Evolutionary conservation across 257 asterid species (phyloP), one percentile per base, ranked within the genome.

Genomic region (Rubia yunnanensis): DNA sequence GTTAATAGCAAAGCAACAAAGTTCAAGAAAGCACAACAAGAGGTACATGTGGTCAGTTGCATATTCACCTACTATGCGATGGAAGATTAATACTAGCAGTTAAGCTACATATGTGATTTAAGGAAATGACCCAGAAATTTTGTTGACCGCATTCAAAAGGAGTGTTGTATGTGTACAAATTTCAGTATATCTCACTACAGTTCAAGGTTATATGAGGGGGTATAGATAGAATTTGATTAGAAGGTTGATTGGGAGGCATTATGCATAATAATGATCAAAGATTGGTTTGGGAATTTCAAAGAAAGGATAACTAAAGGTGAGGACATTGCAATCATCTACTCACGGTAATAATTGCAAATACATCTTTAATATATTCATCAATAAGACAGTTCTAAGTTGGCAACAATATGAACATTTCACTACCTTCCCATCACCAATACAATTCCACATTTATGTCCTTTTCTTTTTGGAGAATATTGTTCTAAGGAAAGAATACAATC

Each of bases 1-100:
- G 63, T 61, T 50, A 62, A 17, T 27, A 44, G 4, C 35, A n/a
- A 77, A 8, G 20, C n/a, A 31, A 55, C 44, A 13, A 22, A 62
- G 30, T 60, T 66, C 50, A 35, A 32, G n/a, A 26, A 69, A 31
- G 11, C 60, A 50, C 44, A 46, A 64, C 14, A 1, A 1, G 35
- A n/a, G 20, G 30, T 41, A 27, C 72, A 68, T 18, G 8, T 55
- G 30, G 30, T 34, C 34, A 32, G 10, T 32, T 46, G 52, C 22
- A 36, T 48, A 17, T 32, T 24, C 24, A 8, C 48, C 20, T 50
- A 48, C 23, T 32, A 17, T n/a, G 14, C 9, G 0, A 32, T 30
- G 7, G 39, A 49, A 34, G 53, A 35, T 20, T 22, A 44, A 2
- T 17, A 35, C 34, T 15, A 56, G 36, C 18, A 60, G n/a, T 31